Conservation (phyloP, 1,284 basidiomycete genomes). For the Tilletia walkeri region DNA sequence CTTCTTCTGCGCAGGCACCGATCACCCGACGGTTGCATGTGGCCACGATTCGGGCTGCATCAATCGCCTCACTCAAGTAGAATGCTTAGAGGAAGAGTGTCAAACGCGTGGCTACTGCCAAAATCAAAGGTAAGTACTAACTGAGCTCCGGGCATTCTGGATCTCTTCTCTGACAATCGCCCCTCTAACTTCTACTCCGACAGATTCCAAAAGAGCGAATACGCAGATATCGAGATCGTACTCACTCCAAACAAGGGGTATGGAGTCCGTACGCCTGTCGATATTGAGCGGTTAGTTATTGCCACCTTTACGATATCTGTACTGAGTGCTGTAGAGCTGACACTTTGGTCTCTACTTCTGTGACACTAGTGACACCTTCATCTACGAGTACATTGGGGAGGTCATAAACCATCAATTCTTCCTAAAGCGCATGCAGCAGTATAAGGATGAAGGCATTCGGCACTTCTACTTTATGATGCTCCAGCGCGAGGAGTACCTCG, state of each 20-base stretch:
- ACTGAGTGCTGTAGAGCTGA: conserved; percentile 18
- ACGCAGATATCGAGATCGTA: conserved; percentile 85
- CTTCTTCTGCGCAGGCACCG: conserved; percentile 20
- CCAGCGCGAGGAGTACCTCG: conserved; percentile 98
- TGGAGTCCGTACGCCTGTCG: conserved; percentile 74
- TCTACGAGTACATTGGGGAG: conserved; percentile 98
- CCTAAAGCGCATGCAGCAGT: conserved; percentile 88
- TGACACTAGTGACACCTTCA: conserved; percentile 70
- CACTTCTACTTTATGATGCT: conserved; percentile 99
- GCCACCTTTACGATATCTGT: not conserved
- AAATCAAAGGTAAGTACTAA: conserved; percentile 66
- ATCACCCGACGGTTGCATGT: conserved; percentile 64
- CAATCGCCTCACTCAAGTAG: conserved; percentile 94
- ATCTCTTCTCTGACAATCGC: not conserved
- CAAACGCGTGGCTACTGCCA: conserved; percentile 76
- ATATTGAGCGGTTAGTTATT: conserved; percentile 70
- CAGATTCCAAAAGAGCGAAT: conserved; percentile 84
- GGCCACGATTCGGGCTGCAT: conserved; percentile 90
- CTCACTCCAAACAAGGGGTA: conserved; percentile 93
- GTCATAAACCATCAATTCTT: conserved; percentile 85
- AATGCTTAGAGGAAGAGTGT: conserved; percentile 86
- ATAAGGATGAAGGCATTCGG: conserved; percentile 85
- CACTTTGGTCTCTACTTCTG: not conserved
- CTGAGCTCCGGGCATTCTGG: not conserved
- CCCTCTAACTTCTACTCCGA: not conserved